Evolutionary conservation across 108 stramenopile genomes (phyloP), one percentile per base, ranked within the genome.

Genomic region (Cylindrotheca closterium): DNA sequence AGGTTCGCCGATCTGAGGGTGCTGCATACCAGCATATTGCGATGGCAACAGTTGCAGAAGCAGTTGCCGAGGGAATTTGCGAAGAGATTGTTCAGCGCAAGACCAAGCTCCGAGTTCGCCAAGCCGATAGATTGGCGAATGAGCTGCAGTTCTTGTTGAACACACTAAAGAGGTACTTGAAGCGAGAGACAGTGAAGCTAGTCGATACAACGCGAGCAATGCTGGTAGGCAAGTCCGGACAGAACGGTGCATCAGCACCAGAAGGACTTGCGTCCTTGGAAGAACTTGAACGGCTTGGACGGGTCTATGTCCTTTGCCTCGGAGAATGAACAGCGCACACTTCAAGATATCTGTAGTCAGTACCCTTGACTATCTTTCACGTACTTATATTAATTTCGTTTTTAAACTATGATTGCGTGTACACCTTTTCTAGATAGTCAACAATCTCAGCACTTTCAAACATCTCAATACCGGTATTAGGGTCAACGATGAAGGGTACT

Each of bases 401-500:
- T 21, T 58, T 37, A 37, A 2, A 37, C 21, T 58, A 4, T 42
- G 58, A 4, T 12, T 42, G 10, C 4, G 70, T 71, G 69, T 97
- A 97, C 19, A 81, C 88, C 46, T 67, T 65, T 49, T 91, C 84
- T 18, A 97, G 78, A 74, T 95, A 97, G 22, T 84, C 61, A 2
- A 86, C 83, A 54, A 97, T 96, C 63, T 89, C 90, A 8, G 84
- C 53, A 8, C 75, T 68, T 60, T 95, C 95, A 65, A 80, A 91
- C 64, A 94, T 81, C 47, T 82, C 80, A 17, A 91, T 64, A 5
- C 91, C 90, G 12, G 92, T 94, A 70, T 97, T 97, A 26, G 83
- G 87, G 72, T 96, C 97, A 18, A 84, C 70, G 37, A 97, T 30
- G 61, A 68, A 93, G 3, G 97, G 97, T 15, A 95, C 91, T 58